These are phyloP conservation scores for Zygosaccharomyces pseudobailii DNA, from an alignment of 1,139 yeast species.

Conservation along the genomic window DNA sequence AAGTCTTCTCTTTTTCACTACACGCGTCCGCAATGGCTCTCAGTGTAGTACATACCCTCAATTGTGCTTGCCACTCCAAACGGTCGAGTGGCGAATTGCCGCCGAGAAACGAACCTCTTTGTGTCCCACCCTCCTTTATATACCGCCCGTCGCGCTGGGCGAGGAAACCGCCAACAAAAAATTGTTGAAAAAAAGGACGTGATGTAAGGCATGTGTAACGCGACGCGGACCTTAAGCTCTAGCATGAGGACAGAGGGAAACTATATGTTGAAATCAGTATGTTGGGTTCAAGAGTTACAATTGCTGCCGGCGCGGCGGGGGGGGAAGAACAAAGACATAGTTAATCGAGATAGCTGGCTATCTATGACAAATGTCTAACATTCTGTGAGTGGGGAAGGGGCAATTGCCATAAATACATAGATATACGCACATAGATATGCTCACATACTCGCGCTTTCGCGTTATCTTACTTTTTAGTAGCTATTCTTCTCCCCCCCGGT, in stretches of 20 bases:
- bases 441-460: neutral
- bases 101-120: neutral
- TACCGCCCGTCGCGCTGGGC: slow-evolving; percentile 3
- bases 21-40: neutral
- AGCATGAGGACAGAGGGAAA: neutral
- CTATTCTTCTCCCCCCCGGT: neutral
- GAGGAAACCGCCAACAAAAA: slow-evolving; percentile 3
- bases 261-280: neutral
- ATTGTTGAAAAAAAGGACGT: slow-evolving; percentile 1
- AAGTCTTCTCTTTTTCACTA: neutral
- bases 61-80: neutral
- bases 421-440: neutral
- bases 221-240: neutral
- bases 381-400: neutral
- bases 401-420: neutral
- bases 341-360: neutral
- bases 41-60: slow-evolving; percentile 1
- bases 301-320: neutral
- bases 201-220: slow-evolving; percentile 5
- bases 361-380: neutral
- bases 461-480: neutral
- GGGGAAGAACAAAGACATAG: neutral
- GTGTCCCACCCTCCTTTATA: slow-evolving; percentile 1
- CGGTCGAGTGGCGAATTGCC: neutral
- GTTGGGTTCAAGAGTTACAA: neutral